phyloP scores from a whole-genome alignment of 2,329 filamentous ascomycete genomes.

The Colletotrichum godetiae region DNA sequence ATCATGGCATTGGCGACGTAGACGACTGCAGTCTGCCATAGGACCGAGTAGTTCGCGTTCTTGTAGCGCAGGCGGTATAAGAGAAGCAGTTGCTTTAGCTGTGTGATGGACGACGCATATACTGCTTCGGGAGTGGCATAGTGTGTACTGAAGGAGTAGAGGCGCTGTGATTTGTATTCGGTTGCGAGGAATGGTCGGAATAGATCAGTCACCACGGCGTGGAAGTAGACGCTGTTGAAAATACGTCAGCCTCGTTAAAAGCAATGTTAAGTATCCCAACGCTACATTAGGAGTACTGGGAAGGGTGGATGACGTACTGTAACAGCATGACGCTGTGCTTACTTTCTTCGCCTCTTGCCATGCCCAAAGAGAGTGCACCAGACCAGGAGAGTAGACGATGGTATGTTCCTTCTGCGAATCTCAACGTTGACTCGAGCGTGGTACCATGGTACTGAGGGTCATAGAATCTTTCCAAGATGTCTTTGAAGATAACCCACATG shows the following conservation, averaged over 20 bases:
- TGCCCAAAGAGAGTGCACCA: neutral
- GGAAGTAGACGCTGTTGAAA: slow-evolving; percentile 12
- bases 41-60: neutral
- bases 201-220: slow-evolving; percentile 11
- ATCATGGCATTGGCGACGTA: slow-evolving; percentile 24
- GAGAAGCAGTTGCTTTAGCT: slow-evolving; percentile 21
- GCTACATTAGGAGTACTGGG: neutral
- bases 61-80: neutral
- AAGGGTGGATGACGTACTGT: neutral
- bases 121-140: slow-evolving; percentile 10
- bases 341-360: neutral
- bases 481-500: slow-evolving; percentile 8
- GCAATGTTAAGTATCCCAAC: too few relatives aligned
- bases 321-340: slow-evolving; percentile 12
- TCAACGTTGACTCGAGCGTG: neutral
- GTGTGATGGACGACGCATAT: slow-evolving; percentile 3
- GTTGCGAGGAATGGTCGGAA: slow-evolving; percentile 11
- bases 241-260: neutral
- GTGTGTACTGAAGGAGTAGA: neutral
- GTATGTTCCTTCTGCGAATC: slow-evolving; percentile 7
- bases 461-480: neutral
- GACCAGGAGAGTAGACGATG: slow-evolving; percentile 12
- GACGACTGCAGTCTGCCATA: slow-evolving; percentile 18
- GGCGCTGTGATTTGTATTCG: neutral
- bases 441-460: too few relatives aligned